Base-by-base conservation (phyloP, 352 stramenopile genomes). In the Phytopythium cucurbitacearum region DNA sequence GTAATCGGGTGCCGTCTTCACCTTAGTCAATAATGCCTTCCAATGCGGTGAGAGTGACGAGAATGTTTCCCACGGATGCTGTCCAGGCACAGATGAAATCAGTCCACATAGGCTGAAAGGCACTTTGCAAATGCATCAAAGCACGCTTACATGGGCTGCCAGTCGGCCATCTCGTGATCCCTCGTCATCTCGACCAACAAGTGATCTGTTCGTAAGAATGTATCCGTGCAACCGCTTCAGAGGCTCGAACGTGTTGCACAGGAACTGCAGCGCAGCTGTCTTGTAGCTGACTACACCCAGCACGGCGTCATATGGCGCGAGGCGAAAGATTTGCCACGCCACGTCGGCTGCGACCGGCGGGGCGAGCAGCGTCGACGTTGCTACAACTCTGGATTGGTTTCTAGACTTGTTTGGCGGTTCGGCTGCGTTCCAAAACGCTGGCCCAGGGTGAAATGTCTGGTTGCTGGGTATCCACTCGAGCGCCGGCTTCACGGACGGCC, bases 1-100 rank as follows among this genome's bases (percentile, higher is more conserved):
- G 39, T 89, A 94, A 45, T 83, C 74, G 6, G 57, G 32, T 4
- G 61, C 57, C 13, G 51, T 60, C 58, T 89, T 92, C 21, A 91
- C 34, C 3, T 60, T 39, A 3, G 55, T 51, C 4, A 94, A 54
- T 5, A 71, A 65, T 5, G 42, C 45, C 48, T 78, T 71, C 84
- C 81, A 94, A 48, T 91, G 80, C 7, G 66, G 67, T 4, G 78
- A 89, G 3, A 90, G 65, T 3, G 77, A 56, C 33, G 80, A 89
- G 57, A 94, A 88, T n/a, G 80, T 91, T 44, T 94, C 84, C 84
- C 84, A 94, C 6, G 82, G 84, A 48, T 94, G 84, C 84, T 94
- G 50, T 15, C 39, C 50, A 48, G 34, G 37, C 16, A 45, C 1
- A 40, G 3, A 60, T 43, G 8, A 48, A 41, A 12, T 35, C 10